Evolutionary conservation across 768 basidiomycete genomes (phyloP).

Genomic region (Lentinula boryana): DNA sequence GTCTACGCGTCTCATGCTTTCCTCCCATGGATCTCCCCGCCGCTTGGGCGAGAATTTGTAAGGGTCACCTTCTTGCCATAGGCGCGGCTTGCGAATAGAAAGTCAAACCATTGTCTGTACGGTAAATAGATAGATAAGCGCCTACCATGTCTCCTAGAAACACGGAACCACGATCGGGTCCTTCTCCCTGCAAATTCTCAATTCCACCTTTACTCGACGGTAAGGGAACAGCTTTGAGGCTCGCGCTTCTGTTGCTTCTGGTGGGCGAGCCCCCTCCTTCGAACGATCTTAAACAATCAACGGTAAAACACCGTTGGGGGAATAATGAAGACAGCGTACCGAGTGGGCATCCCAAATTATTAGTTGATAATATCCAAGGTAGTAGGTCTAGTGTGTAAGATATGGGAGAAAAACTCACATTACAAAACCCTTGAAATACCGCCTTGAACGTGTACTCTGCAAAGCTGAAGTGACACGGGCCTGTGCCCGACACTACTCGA

Average conservation of each 20-base stretch:
- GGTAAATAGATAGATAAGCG: not conserved
- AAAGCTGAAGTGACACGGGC: not conserved
- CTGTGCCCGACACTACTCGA: not conserved
- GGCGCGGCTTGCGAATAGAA: not conserved
- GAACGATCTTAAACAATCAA: not conserved
- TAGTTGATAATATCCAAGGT: not conserved
- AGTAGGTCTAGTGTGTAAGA: not conserved
- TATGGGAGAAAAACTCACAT: not conserved
- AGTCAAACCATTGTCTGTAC: not conserved
- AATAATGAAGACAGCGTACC: not conserved
- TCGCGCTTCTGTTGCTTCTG: not conserved
- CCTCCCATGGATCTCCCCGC: slow-evolving; percentile 14
- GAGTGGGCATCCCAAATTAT: not conserved
- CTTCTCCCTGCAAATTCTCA: not conserved
- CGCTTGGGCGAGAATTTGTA: slow-evolving; percentile 4
- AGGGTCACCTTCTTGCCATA: slow-evolving; percentile 5
- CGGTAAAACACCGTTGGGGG: no score
- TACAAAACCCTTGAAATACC: not conserved
- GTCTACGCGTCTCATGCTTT: slow-evolving; percentile 18
- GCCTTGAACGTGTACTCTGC: not conserved
- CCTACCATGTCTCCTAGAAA: not conserved
- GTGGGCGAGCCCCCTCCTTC: not conserved
- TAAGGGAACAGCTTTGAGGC: not conserved
- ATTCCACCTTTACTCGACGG: not conserved
- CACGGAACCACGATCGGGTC: not conserved